Evolutionary conservation across 1,284 basidiomycete species (phyloP), one percentile per base, ranked within the genome.

Genomic region (Neonothopanus nambi): DNA sequence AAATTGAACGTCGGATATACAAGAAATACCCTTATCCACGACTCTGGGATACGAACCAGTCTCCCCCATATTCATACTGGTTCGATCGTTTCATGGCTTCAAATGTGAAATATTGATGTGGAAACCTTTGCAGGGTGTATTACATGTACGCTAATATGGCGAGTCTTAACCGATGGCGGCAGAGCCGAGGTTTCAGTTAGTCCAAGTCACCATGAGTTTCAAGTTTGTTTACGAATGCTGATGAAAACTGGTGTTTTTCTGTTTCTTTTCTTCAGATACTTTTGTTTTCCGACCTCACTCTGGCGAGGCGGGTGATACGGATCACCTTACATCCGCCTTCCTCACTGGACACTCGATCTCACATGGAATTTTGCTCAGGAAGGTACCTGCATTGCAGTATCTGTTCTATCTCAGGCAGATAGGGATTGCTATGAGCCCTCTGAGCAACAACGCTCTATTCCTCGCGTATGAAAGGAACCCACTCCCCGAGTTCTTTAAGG

Each of bases 81-180:
- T 91, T 50, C 56, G 82, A 60, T 13, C 13, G n/a, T 18, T 11
- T 9, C 18, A 45, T 26, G 47, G 11, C 15, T 39, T 15, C 8
- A 2, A 39, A 3, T 8, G 7, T 36, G 5, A 18, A 23, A 44
- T 13, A 28, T 54, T 33, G 28, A 23, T 28, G 18, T 54, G 42
- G n/a, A 50, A 15, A 12, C n/a, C 9, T 21, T 38, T 33, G 13
- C 39, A 94, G 93, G 93, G 77, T 96, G 17, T 99, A 98, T 74
- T 98, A 99, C 70, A 93, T 98, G 86, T 99, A 89, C 66, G 93
- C 95, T 17, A 99, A 98, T 68, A 92, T 98, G 77, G 83, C 93
- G 3, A 95, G 93, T 61, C 75, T 99, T 55, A 99, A 99, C 68
- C 86, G 91, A 52, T 99, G 95, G 95, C 81, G 97, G 39, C 82